Base-by-base conservation (phyloP, 2,329 filamentous ascomycete species). In the Dothideomycetidae sp. region DNA sequence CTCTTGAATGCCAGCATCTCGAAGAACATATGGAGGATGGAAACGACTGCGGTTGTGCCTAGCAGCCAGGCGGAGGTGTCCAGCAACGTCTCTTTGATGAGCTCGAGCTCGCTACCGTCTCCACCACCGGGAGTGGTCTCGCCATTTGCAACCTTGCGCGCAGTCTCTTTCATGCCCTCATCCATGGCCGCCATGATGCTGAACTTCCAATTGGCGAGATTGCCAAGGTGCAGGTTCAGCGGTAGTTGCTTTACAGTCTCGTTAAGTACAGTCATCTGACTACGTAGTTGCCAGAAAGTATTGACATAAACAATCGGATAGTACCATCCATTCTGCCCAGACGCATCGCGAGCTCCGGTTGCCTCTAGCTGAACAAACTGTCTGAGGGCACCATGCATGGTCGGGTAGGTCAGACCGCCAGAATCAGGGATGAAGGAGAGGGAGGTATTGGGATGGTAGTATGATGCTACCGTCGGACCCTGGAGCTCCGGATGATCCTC, bases 1-100 rank as follows among this genome's bases (percentile, higher is more conserved):
- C 81, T 93, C 53, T 93, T 93, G 66, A 98, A 98, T 2, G 90
- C 90, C 21, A 98, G 72, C 53, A 81, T 86, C 61, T 98, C 90
- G 46, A 98, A 88, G 48, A 98, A 67, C 71, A 93, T 85, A 62
- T 98, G 90, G 28, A 90, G 69, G 41, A 98, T 71, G 46, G 76
- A 86, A 49, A 93, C 90, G 5, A 92, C 59, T 16, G 75, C 75
- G 1, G 90, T 98, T 19, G 92, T 78, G 16, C 71, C 78, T 28
- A 98, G 74, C 18, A 98, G 75, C 55, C 85, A 93, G 23, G 83
- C 79, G 60, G 96, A 96, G 17, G 85, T 93, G 62, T 96, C 84
- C 26, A 96, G 70, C 28, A 98, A 70, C 33, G 96, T 81, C 53
- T 92, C 81, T 67, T 98, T 98, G 66, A 98, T 77, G 72, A 94